These are phyloP conservation scores for Piedraia hortae DNA, from an alignment of 2,329 filamentous ascomycete species.

Conservation along the genomic window DNA sequence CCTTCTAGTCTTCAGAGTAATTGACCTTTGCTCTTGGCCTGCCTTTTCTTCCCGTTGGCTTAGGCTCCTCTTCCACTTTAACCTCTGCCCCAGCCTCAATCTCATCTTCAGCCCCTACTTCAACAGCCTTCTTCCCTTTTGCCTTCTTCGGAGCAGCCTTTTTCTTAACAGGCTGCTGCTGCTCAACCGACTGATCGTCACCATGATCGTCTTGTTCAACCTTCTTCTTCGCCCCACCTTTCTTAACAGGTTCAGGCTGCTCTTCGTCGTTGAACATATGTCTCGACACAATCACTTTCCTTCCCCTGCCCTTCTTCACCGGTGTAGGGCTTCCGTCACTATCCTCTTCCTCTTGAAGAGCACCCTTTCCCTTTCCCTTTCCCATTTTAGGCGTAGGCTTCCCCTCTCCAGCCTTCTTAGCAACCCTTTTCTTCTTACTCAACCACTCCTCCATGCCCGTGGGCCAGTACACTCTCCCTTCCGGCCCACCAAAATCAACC, in stretches of 20 bases:
- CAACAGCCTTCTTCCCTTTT: too few species aligned
- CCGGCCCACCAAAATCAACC: constrained; percentile 45
- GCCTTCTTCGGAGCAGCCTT: too few species aligned
- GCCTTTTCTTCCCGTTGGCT: too few species aligned
- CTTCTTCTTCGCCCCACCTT: constrained; percentile 1
- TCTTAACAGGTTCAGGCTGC: constrained; percentile 4
- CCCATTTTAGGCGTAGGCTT: neutral
- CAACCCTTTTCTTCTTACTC: constrained; percentile 45
- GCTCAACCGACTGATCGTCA: neutral
- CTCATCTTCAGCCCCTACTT: too few species aligned
- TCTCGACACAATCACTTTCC: too few species aligned
- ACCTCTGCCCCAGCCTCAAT: too few species aligned
- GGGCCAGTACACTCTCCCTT: constrained; percentile 73
- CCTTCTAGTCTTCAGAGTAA: too few species aligned
- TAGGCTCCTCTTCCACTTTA: too few species aligned
- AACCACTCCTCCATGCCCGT: constrained; percentile 76
- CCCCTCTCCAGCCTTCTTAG: constrained; percentile 20
- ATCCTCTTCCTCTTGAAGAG: constrained; percentile 12
- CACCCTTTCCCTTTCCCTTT: constrained; percentile 6
- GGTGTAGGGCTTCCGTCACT: constrained; percentile 8
- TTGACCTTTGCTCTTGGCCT: too few species aligned
- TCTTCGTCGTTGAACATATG: too few species aligned
- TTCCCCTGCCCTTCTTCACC: too few species aligned
- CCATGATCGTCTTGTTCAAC: too few species aligned
- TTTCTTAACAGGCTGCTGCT: neutral